A percentile compares a stretch with the other conserved stretches of the same genome.
Evolutionary conservation across 2,329 filamentous ascomycete genomes (phyloP).

Genomic region (Epichloe hybrida): DNA sequence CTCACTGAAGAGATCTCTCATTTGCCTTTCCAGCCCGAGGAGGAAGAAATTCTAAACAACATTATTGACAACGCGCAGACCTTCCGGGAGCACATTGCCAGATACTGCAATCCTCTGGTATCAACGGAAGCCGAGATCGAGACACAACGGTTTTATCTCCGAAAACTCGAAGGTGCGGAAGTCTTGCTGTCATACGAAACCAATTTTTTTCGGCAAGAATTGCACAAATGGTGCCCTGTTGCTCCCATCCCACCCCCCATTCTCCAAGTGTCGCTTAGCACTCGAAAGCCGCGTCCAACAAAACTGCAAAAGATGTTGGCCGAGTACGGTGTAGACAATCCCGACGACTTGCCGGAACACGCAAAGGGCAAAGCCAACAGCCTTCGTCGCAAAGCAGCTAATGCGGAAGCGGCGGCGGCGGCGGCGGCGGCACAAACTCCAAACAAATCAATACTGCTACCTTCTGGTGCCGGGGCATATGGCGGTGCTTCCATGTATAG

Average conservation of each 20-base stretch:
- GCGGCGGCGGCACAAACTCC: constrained; percentile 14
- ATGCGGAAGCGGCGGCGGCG: constrained; percentile 28
- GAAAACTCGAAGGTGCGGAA: constrained; percentile 94
- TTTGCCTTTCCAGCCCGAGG: constrained; percentile 89
- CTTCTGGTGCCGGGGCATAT: constrained; percentile 10
- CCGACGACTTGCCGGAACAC: constrained; percentile 76
- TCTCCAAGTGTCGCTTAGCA: constrained; percentile 76
- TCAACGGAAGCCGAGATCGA: constrained; percentile 76
- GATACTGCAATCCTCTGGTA: constrained; percentile 69
- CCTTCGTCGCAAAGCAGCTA: constrained; percentile 56
- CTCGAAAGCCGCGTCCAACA: constrained; percentile 86
- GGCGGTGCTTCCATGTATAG: constrained; percentile 15
- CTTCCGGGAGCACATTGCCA: constrained; percentile 71
- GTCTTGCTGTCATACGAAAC: constrained; percentile 84
- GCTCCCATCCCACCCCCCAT: constrained; percentile 76
- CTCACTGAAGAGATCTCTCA: constrained; percentile 73
- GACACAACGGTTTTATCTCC: constrained; percentile 84
- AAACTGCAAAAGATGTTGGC: constrained; percentile 93
- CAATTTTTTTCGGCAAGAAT: constrained; percentile 89
- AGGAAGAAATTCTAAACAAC: constrained; percentile 72
- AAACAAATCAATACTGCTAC: constrained; percentile 10
- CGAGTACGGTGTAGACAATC: constrained; percentile 76
- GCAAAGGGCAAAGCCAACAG: constrained; percentile 66
- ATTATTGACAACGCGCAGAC: constrained; percentile 76
- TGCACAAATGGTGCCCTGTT: constrained; percentile 90